These are phyloP conservation scores for Elaeis guineensis DNA, from an alignment of 176 grass and related monocot genomes.

Conservation along the genomic window DNA sequence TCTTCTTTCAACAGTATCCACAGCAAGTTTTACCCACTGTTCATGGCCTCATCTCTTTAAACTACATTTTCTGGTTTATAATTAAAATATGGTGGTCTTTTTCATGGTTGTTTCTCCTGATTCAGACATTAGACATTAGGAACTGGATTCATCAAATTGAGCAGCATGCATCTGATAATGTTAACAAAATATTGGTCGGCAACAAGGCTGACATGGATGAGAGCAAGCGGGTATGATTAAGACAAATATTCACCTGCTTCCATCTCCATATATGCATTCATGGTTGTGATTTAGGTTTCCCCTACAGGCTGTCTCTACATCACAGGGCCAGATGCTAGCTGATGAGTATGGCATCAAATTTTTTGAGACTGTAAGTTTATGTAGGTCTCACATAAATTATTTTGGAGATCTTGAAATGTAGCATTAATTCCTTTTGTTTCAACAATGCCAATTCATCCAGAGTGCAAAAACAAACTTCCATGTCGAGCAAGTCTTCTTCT, in stretches of 20 bases:
- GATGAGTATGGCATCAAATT: conserved; percentile 90
- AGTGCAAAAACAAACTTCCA: conserved; percentile 93
- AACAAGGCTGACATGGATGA: conserved; percentile 95
- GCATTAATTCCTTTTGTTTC: neutral
- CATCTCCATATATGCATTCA: neutral
- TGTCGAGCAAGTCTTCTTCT: conserved; percentile 81
- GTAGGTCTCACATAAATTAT: neutral
- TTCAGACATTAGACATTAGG: conserved; percentile 63
- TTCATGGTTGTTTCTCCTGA: conserved; percentile 24
- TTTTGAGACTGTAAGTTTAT: conserved; percentile 71
- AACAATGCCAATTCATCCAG: conserved; percentile 27
- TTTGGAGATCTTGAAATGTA: neutral
- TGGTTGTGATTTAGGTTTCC: neutral
- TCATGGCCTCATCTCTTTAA: conserved; percentile 9
- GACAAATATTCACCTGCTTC: neutral
- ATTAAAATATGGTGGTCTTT: conserved; percentile 9
- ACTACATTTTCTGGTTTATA: too few relatives aligned
- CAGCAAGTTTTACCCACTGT: conserved; percentile 14
- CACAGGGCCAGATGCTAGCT: conserved; percentile 73
- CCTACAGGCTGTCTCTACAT: conserved; percentile 56
- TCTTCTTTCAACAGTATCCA: conserved; percentile 94
- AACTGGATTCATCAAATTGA: conserved; percentile 95
- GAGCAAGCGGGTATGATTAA: conserved; percentile 65
- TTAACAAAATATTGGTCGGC: conserved; percentile 88
- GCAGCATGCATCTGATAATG: conserved; percentile 89